A percentile compares a stretch with the other conserved stretches of the same genome.
phyloP scores from a whole-genome alignment of 768 basidiomycete genomes.

The Crassisporium funariophilum region DNA sequence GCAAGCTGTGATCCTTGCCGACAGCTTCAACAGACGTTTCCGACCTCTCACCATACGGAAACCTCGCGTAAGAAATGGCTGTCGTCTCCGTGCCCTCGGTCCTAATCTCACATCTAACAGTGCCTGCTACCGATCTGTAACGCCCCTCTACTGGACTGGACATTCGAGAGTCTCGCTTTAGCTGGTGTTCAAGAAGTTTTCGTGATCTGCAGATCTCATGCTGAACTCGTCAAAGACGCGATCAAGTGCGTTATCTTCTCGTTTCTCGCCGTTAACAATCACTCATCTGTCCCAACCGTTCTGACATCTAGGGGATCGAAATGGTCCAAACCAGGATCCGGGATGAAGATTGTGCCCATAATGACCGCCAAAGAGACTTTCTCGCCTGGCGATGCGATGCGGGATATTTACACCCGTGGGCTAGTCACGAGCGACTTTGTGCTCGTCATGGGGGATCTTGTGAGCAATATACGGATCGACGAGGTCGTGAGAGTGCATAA shows the following conservation, averaged over 20 bases:
- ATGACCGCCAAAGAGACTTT: conserved; percentile 85
- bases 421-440: conserved; percentile 91
- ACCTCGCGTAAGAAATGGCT: conserved; percentile 69
- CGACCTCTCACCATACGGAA: conserved; percentile 85
- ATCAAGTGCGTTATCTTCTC: conserved; percentile 86
- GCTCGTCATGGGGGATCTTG: conserved; percentile 87
- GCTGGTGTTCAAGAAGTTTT: conserved; percentile 97
- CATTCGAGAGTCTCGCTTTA: conserved; percentile 91
- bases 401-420: conserved; percentile 90
- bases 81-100: conserved; percentile 12
- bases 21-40: conserved; percentile 94
- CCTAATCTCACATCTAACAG: conserved; percentile 40
- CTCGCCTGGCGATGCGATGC: conserved; percentile 90
- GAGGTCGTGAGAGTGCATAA: conserved; percentile 89
- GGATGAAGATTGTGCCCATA: conserved; percentile 83
- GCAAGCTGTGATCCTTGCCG: conserved; percentile 94
- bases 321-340: conserved; percentile 80
- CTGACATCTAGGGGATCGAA: conserved; percentile 64
- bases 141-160: conserved; percentile 92
- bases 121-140: conserved; percentile 95
- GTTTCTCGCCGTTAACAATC: too few relatives aligned
- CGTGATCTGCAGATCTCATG: conserved; percentile 90
- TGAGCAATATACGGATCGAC: conserved; percentile 91
- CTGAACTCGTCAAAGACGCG: conserved; percentile 80
- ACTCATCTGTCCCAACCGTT: conserved; percentile 8